Conservation (phyloP, 495 filamentous ascomycete genomes). For the Tuber magnatum region DNA sequence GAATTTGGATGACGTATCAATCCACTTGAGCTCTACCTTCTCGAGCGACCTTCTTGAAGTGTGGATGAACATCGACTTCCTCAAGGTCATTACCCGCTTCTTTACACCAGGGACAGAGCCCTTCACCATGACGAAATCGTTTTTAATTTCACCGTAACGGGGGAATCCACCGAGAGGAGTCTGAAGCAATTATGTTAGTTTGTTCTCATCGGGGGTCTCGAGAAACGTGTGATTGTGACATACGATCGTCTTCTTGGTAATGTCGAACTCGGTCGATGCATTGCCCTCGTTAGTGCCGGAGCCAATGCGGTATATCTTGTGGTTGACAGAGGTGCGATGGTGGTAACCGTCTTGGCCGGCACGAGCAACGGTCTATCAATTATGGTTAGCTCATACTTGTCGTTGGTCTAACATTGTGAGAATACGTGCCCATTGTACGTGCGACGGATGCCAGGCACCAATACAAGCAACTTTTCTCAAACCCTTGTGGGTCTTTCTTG, state of each 20-base stretch:
- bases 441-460: constrained; percentile 99
- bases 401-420: not conserved
- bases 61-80: constrained; percentile 98
- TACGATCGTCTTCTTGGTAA: constrained; percentile 99
- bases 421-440: constrained; percentile 80
- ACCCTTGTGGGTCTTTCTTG: constrained; percentile 99
- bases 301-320: constrained; percentile 99
- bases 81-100: constrained; percentile 98
- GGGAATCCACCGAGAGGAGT: constrained; percentile 86
- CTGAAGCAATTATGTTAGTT: constrained; percentile 49
- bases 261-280: constrained; percentile 90
- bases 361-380: constrained; percentile 75
- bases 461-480: constrained; percentile 99
- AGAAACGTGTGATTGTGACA: constrained; percentile 44
- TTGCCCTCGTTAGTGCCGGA: constrained; percentile 80
- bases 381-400: not conserved
- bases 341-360: constrained; percentile 99
- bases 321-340: constrained; percentile 99
- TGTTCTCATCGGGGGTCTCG: not conserved
- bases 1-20: constrained; percentile 99
- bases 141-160: constrained; percentile 98
- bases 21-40: constrained; percentile 99
- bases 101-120: constrained; percentile 95
- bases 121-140: constrained; percentile 98
- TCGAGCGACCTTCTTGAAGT: constrained; percentile 88